Evolutionary conservation across 352 stramenopile genomes (phyloP).

Genomic region (Phytophthora palmivora): DNA sequence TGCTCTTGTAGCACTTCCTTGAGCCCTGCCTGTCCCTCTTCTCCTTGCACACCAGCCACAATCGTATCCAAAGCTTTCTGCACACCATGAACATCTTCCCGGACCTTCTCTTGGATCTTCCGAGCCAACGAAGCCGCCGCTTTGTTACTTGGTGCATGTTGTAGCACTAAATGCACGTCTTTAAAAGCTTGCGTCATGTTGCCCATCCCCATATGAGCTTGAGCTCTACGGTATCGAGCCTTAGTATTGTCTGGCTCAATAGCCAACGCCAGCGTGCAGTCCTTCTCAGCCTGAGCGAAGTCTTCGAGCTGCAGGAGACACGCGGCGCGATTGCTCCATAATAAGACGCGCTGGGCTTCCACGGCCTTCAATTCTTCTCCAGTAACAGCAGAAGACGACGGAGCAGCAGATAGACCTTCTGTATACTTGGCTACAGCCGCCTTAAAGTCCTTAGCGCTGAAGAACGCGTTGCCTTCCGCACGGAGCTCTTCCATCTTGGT

Average conservation of each 20-base stretch:
- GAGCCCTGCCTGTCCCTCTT: constrained; percentile 14
- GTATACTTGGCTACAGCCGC: constrained; percentile 74
- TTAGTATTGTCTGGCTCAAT: constrained; percentile 73
- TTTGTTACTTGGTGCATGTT: constrained; percentile 79
- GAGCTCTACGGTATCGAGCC: constrained; percentile 78
- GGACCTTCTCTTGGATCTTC: constrained; percentile 78
- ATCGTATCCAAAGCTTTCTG: constrained; percentile 81
- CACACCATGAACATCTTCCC: constrained; percentile 79
- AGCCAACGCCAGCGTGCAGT: constrained; percentile 63
- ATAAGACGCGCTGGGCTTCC: constrained; percentile 58
- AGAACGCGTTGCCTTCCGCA: constrained; percentile 75
- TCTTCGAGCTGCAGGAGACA: constrained; percentile 75
- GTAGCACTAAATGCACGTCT: constrained; percentile 78
- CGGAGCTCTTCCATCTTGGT: constrained; percentile 65
- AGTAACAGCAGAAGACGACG: constrained; percentile 7
- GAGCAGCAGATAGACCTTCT: constrained; percentile 46
- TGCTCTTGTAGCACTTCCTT: constrained; percentile 39
- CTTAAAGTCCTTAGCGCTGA: constrained; percentile 74
- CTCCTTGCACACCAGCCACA: constrained; percentile 31
- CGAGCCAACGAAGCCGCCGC: constrained; percentile 66
- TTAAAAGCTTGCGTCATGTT: constrained; percentile 75
- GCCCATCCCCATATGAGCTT: constrained; percentile 71
- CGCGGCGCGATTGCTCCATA: constrained; percentile 83
- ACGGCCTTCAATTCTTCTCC: constrained; percentile 24
- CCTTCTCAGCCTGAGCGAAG: constrained; percentile 55